Evolutionary conservation across 2,329 filamentous ascomycete species (phyloP), one percentile per base, ranked within the genome.

Genomic region (Lachnellula hyalina): DNA sequence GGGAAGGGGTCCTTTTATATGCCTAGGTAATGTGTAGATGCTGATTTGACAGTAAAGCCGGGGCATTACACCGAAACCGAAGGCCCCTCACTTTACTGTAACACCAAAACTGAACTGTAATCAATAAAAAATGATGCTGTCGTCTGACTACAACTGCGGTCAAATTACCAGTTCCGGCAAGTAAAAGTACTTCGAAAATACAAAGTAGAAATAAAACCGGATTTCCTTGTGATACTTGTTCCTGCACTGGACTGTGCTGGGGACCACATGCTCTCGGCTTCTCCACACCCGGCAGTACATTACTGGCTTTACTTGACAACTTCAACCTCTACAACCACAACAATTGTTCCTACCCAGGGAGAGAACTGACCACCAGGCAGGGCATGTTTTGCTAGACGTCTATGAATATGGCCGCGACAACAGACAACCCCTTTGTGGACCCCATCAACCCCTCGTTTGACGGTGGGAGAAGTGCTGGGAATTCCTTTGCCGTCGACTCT

Each of bases 351-450:
- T 28, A 8, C 25, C 25, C 25, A 28, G 25, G 25, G 25, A 28
- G 25, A 28, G 25, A 8, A 28, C 7, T 28, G 8, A 28, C 7
- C 25, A 28, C 25, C 25, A 28, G 25, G 8, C 8, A 28, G 8
- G 25, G 25, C 25, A 28, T 28, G 25, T 28, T 28, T 28, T 28
- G 25, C 25, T 28, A 28, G 25, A 28, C 6, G 25, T 28, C 8
- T 28, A 28, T 28, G 25, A 28, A 59, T 21, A 62, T 64, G 58
- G 61, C 57, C 38, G 61, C 57, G 42, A 52, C 63, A 63, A 49
- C 58, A 28, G 65, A 67, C 41, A 67, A 73, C 64, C 71, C 71
- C 23, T 73, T 73, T 59, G 65, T 66, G 47, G 71, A 73, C 58
- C 67, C 69, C 45, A 61, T 61, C 25, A 28, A 28, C 21, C 53